A percentile compares a stretch with the other conserved stretches of the same genome.
Evolutionary conservation across 306 rosid genomes (phyloP).

Genomic region (Mimosa pudica): DNA sequence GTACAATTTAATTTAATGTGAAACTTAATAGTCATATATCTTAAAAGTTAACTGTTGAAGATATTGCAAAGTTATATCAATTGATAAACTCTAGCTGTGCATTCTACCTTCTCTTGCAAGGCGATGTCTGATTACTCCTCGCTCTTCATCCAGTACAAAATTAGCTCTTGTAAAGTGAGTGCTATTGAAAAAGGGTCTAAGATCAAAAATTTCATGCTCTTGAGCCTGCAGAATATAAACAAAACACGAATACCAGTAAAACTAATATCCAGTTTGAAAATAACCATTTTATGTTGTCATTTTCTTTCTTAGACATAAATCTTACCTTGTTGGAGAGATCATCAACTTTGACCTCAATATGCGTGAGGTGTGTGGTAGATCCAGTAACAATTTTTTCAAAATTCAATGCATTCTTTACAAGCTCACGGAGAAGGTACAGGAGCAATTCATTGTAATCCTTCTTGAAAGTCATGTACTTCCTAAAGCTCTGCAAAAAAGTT

Average conservation of each 20-base stretch:
- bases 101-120: conserved; percentile 48
- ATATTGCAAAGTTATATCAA: neutral
- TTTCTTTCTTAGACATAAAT: neutral
- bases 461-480: conserved; percentile 90
- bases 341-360: conserved; percentile 71
- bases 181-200: conserved; percentile 82
- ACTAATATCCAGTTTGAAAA: conserved; percentile 13
- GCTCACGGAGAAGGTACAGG: conserved; percentile 73
- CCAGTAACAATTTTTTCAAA: conserved; percentile 80
- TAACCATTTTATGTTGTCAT: neutral
- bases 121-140: conserved; percentile 65
- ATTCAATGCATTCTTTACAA: conserved; percentile 79
- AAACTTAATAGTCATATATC: neutral
- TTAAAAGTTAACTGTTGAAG: neutral
- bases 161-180: conserved; percentile 61
- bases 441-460: conserved; percentile 84
- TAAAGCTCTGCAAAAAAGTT: conserved; percentile 73
- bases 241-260: conserved; percentile 30
- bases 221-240: conserved; percentile 67
- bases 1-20: neutral
- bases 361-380: conserved; percentile 58
- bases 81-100: neutral
- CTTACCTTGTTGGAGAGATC: conserved; percentile 75
- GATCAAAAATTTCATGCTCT: conserved; percentile 85
- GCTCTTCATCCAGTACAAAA: conserved; percentile 66